Conservation (phyloP, 345 rosid genomes). For the Sonneratia caseolaris region DNA sequence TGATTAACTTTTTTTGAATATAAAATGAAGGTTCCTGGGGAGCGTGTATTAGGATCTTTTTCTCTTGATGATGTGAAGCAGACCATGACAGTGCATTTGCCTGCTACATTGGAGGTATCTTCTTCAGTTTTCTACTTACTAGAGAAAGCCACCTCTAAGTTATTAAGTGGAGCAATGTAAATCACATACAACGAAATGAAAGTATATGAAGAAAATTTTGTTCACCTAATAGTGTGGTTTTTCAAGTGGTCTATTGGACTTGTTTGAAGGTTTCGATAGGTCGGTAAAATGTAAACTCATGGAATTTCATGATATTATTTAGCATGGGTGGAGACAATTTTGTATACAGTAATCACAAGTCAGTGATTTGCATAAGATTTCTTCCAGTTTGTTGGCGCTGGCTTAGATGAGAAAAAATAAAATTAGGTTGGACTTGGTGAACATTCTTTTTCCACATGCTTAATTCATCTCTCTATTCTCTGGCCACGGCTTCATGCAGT, state of each 20-base stretch:
- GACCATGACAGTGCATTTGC: slow-evolving; percentile 45
- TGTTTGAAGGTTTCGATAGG: neutral
- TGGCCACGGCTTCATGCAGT: neutral
- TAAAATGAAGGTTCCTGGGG: slow-evolving; percentile 65
- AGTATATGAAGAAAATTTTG: neutral
- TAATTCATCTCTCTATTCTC: neutral
- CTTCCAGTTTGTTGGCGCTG: neutral
- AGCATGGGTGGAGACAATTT: neutral
- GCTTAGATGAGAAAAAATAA: neutral
- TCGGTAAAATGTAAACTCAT: neutral
- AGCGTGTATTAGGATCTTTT: slow-evolving; percentile 69
- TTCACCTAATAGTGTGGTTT: neutral
- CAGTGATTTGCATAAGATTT: neutral
- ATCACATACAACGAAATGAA: neutral
- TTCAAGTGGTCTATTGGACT: neutral
- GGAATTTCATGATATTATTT: neutral
- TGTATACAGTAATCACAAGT: neutral
- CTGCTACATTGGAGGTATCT: slow-evolving; percentile 66
- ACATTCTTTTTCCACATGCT: neutral
- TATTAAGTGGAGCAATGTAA: neutral
- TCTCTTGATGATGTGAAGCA: slow-evolving; percentile 71
- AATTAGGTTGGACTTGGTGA: neutral
- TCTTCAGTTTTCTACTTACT: neutral
- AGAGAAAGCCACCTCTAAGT: neutral
- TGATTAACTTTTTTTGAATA: slow-evolving; percentile 3